Base-by-base conservation (phyloP, 345 rosid genomes). In the Bretschneidera sinensis region DNA sequence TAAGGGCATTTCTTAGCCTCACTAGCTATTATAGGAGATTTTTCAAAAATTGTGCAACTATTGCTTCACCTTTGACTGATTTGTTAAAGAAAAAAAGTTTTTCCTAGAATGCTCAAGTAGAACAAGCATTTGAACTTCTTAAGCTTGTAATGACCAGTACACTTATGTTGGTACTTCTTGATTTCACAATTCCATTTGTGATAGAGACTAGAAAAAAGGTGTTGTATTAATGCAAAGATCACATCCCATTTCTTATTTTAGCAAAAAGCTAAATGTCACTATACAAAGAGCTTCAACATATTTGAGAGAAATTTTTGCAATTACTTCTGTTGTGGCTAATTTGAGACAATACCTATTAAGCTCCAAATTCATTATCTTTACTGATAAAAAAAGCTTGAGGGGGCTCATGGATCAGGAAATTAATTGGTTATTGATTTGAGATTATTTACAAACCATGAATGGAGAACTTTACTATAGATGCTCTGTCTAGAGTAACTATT, bases 1-100 rank as follows among this genome's bases (percentile, higher is more conserved):
- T 62, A 4, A 43, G 66, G 0, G 56, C 47, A 8, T 62, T 62
- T 19, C 4, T 62, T 2, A 45, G 66, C 0, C 21, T 62, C 1
- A 51, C 48, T 4, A 23, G 56, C 9, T 62, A 62, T 47, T 62
- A 62, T 43, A 6, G 48, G n/a, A 62, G 21, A 18, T 49, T 62
- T 47, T 31, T 62, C 16, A 9, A n/a, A 7, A 17, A 52, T 25
- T 62, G 51, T 34, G 66, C 31, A 17, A 18, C 17, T n/a, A 50
- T 50, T 10, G 57, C 66, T 5, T 17, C 21, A 14, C 56, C 57
- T 9, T 25, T 62, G 9, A 62, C 66, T 4, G n/a, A 50, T 25
- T 34, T 62, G 57, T 9, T 62, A 20, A 24, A 31, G 48, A 62
- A 62, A 18, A 21, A 51, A 2, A 50, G 17, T 11, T 62, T 62